These are phyloP conservation scores for Capronia americana DNA, from an alignment of 2,329 filamentous ascomycete species.

Conservation along the genomic window DNA sequence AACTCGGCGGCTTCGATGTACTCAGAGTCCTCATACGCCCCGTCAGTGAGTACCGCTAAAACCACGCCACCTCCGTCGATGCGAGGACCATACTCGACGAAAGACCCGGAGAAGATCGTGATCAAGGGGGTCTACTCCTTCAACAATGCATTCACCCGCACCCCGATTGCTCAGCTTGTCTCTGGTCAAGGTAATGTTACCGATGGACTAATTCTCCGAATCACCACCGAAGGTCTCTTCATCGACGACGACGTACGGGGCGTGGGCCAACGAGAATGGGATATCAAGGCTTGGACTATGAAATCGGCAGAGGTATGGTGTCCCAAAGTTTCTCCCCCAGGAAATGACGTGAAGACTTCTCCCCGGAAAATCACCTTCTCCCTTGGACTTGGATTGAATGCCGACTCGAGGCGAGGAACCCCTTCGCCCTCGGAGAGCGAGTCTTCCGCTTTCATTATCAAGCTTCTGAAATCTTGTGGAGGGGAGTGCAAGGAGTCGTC, in stretches of 20 bases:
- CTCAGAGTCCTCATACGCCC: constrained; percentile 85
- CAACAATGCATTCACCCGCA: constrained; percentile 85
- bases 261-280: constrained; percentile 96
- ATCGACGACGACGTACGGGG: constrained; percentile 94
- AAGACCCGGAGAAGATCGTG: constrained; percentile 93
- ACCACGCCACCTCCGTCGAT: constrained; percentile 83
- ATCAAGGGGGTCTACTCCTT: constrained; percentile 93
- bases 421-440: constrained; percentile 25
- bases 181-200: constrained; percentile 85
- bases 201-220: constrained; percentile 87
- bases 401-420: constrained; percentile 21
- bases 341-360: constrained; percentile 31
- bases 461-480: constrained; percentile 68
- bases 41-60: constrained; percentile 80
- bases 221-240: constrained; percentile 92
- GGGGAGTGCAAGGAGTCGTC: constrained; percentile 11
- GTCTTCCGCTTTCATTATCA: constrained; percentile 49
- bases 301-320: constrained; percentile 91
- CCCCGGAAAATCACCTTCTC: constrained; percentile 19
- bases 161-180: constrained; percentile 88
- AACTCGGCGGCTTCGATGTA: constrained; percentile 73
- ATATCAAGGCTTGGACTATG: constrained; percentile 97
- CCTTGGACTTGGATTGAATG: constrained; percentile 22
- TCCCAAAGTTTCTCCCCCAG: constrained; percentile 57
- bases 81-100: constrained; percentile 80